Percentiles rank a stretch among this genome's conserved stretches.
Conservation (phyloP, 371 early-diverging fungal genomes). For the Mucor irregularis region DNA sequence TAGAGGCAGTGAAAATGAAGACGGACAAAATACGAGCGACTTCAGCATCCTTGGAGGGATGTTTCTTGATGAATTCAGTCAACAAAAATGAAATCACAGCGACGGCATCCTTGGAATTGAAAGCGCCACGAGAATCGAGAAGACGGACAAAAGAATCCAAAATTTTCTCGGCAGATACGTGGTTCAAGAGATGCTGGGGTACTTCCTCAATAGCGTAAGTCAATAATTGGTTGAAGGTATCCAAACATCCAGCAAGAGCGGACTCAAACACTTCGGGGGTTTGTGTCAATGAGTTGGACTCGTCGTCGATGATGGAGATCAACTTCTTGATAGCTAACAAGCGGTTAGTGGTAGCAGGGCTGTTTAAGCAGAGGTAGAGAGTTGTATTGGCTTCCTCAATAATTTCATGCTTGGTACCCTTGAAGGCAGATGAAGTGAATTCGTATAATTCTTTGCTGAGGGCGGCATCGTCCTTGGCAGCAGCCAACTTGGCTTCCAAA, state of each 20-base stretch:
- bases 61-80: slow-evolving; percentile 23
- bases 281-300: slow-evolving; percentile 32
- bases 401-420: slow-evolving; percentile 66
- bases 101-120: slow-evolving; percentile 22
- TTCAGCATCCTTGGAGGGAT: slow-evolving; percentile 20
- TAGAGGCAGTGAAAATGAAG: slow-evolving; percentile 31
- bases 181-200: slow-evolving; percentile 32
- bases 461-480: slow-evolving; percentile 19
- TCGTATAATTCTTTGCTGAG: slow-evolving; percentile 53
- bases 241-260: slow-evolving; percentile 54
- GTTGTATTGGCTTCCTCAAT: slow-evolving; percentile 70
- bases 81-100: slow-evolving; percentile 36
- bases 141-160: slow-evolving; percentile 24
- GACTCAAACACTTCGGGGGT: slow-evolving; percentile 51
- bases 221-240: slow-evolving; percentile 51
- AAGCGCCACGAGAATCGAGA: slow-evolving; percentile 32
- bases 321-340: slow-evolving; percentile 66
- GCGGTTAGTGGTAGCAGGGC: slow-evolving; percentile 61
- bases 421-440: slow-evolving; percentile 58
- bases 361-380: slow-evolving; percentile 71
- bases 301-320: slow-evolving; percentile 47
- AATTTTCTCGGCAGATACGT: slow-evolving; percentile 41
- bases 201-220: slow-evolving; percentile 35
- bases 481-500: slow-evolving; percentile 45
- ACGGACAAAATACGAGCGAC: slow-evolving; percentile 34